A percentile compares a stretch with the other conserved stretches of the same genome.
phyloP scores from a whole-genome alignment of 2,329 filamentous ascomycete genomes.

The Cladosporium cucumerinum region DNA sequence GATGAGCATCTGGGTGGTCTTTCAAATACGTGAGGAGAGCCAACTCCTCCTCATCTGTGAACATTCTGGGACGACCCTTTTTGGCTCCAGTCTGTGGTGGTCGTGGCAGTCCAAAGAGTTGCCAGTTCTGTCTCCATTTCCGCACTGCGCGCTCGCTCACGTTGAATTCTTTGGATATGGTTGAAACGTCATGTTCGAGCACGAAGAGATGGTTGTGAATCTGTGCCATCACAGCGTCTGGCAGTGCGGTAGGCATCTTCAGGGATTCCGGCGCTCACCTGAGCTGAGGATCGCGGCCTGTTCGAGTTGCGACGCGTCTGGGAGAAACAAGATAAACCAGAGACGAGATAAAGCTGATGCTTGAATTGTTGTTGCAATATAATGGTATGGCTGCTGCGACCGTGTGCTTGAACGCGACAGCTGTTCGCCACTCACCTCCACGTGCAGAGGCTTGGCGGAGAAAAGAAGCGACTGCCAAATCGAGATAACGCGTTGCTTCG shows the following conservation, averaged over 20 bases:
- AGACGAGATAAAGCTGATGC: neutral
- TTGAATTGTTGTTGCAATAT: neutral
- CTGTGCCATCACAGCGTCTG: constrained; percentile 14
- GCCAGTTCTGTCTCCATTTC: constrained; percentile 16
- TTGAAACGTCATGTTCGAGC: constrained; percentile 2
- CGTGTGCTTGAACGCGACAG: neutral
- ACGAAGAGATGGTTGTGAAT: constrained; percentile 14
- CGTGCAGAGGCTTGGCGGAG: neutral
- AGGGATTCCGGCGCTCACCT: neutral
- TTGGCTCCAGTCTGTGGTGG: constrained; percentile 9
- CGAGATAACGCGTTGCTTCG: neutral
- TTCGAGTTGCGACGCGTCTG: neutral
- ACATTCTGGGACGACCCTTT: constrained; percentile 11
- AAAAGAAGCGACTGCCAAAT: neutral
- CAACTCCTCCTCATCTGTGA: constrained; percentile 10
- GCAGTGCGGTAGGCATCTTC: constrained; percentile 10
- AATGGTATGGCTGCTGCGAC: neutral
- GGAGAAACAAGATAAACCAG: neutral
- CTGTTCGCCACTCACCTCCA: neutral
- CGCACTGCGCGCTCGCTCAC: constrained; percentile 14
- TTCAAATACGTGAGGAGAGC: constrained; percentile 10
- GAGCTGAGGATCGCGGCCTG: neutral
- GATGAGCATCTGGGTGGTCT: constrained; percentile 9
- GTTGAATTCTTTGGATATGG: constrained; percentile 15
- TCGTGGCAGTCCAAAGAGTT: constrained; percentile 8